These are phyloP conservation scores for Lodderomyces oxycetoniae DNA, from an alignment of 1,139 yeast genomes.

Conservation along the genomic window DNA sequence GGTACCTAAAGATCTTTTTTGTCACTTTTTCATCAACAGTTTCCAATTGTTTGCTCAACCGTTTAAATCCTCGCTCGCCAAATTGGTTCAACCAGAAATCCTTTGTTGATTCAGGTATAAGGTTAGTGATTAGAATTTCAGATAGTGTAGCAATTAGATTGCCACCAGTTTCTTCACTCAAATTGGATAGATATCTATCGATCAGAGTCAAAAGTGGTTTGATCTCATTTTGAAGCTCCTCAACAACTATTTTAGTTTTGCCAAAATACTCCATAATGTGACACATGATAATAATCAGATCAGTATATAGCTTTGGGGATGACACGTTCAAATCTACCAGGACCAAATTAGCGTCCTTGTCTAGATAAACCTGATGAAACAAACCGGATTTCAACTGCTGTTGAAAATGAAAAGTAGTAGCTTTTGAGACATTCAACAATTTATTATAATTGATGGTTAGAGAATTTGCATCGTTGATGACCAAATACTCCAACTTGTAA, in stretches of 20 bases:
- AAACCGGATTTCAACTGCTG: constrained; percentile 18
- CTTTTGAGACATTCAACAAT: constrained; percentile 24
- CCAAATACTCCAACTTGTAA: constrained; percentile 21
- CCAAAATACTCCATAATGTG: constrained; percentile 24
- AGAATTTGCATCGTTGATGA: constrained; percentile 21
- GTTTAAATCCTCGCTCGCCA: constrained; percentile 65
- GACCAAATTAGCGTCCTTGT: constrained; percentile 11
- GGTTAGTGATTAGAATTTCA: constrained; percentile 54
- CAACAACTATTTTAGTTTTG: constrained; percentile 34
- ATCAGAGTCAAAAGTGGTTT: constrained; percentile 38
- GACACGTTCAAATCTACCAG: constrained; percentile 13
- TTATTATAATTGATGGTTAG: constrained; percentile 32
- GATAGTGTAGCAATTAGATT: constrained; percentile 23
- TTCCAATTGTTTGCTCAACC: constrained; percentile 44
- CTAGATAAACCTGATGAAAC: constrained; percentile 29
- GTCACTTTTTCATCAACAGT: constrained; percentile 46
- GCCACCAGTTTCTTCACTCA: constrained; percentile 7
- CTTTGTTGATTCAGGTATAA: constrained; percentile 38
- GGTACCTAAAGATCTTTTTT: constrained; percentile 42
- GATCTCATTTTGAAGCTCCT: constrained; percentile 31
- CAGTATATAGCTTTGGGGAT: constrained; percentile 16
- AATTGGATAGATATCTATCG: constrained; percentile 28
- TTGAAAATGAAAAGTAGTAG: constrained; percentile 16
- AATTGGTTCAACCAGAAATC: constrained; percentile 48
- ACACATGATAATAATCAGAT: constrained; percentile 26